phyloP scores from a whole-genome alignment of 306 rosid species.

The Medicago ruthenica region DNA sequence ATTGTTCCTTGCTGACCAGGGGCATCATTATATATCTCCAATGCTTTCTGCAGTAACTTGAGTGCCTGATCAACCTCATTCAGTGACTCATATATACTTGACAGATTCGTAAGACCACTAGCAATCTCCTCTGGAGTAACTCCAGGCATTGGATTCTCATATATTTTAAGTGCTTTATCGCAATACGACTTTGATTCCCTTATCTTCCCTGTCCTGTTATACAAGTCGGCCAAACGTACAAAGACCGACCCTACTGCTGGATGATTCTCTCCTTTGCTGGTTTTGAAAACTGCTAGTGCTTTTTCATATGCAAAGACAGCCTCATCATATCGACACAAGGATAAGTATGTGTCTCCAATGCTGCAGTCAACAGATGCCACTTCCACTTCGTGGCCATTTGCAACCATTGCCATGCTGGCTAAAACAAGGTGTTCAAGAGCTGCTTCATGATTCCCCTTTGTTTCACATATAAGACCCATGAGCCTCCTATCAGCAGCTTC shows the following conservation, averaged over 20 bases:
- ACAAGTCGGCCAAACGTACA: conserved; percentile 85
- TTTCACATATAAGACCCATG: conserved; percentile 96
- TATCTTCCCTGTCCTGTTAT: conserved; percentile 78
- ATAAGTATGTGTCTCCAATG: conserved; percentile 90
- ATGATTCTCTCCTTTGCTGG: conserved; percentile 92
- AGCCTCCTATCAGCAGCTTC: conserved; percentile 98
- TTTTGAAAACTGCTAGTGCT: conserved; percentile 80
- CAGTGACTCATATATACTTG: conserved; percentile 88
- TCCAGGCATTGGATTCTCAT: conserved; percentile 79
- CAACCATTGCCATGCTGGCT: conserved; percentile 94
- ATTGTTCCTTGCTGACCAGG: conserved; percentile 90
- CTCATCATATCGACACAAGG: conserved; percentile 83
- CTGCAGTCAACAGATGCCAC: conserved; percentile 94
- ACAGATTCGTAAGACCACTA: conserved; percentile 79
- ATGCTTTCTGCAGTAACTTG: conserved; percentile 74
- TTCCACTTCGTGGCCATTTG: conserved; percentile 84
- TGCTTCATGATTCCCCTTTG: conserved; percentile 88
- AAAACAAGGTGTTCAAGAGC: conserved; percentile 96
- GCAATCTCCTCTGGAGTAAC: conserved; percentile 89
- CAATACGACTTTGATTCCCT: conserved; percentile 89
- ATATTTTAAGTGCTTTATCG: conserved; percentile 86
- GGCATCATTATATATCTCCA: conserved; percentile 69
- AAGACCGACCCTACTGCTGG: conserved; percentile 80
- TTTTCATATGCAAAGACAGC: conserved; percentile 88
- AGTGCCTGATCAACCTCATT: conserved; percentile 85